These are phyloP conservation scores for Centrapalus pauciflorus DNA, from an alignment of 129 eudicot genomes.

Conservation along the genomic window DNA sequence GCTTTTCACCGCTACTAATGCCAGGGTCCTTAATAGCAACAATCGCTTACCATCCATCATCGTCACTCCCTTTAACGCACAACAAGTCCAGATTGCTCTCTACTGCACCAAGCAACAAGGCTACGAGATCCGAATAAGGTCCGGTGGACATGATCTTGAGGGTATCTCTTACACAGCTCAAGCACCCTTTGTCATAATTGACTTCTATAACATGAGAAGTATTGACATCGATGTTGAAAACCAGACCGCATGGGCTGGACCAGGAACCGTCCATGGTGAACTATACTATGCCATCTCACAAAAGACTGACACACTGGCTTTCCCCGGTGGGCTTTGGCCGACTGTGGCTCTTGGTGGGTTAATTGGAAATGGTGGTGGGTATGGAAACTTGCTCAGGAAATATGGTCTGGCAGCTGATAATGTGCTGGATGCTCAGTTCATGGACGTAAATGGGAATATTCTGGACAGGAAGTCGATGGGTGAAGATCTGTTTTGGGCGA, in stretches of 20 bases:
- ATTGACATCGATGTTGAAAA: conserved; percentile 14
- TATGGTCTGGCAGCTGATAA: conserved; percentile 7
- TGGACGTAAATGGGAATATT: conserved; percentile 22
- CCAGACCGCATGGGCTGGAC: not conserved
- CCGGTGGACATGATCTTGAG: conserved; percentile 25
- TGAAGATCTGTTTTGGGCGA: conserved; percentile 18
- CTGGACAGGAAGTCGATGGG: conserved; percentile 13
- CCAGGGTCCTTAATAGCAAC: not conserved
- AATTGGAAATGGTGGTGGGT: conserved; percentile 20
- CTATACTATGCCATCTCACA: not conserved
- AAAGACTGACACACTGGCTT: conserved; percentile 7
- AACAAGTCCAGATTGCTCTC: conserved; percentile 5
- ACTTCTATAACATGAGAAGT: conserved; percentile 11
- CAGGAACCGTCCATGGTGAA: conserved; percentile 14
- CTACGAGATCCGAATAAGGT: conserved; percentile 9
- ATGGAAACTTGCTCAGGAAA: conserved; percentile 19
- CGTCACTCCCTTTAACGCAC: conserved; percentile 7
- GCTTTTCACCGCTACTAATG: not conserved
- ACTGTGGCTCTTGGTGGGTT: conserved; percentile 18
- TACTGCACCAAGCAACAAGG: conserved; percentile 1
- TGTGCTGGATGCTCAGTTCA: conserved; percentile 14
- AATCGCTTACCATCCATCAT: conserved; percentile 15
- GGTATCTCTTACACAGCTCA: conserved; percentile 17
- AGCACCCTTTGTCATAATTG: conserved; percentile 26
- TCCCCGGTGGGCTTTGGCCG: conserved; percentile 19